Evolutionary conservation across 1,284 basidiomycete genomes (phyloP).

Genomic region (Caloboletus inedulis): DNA sequence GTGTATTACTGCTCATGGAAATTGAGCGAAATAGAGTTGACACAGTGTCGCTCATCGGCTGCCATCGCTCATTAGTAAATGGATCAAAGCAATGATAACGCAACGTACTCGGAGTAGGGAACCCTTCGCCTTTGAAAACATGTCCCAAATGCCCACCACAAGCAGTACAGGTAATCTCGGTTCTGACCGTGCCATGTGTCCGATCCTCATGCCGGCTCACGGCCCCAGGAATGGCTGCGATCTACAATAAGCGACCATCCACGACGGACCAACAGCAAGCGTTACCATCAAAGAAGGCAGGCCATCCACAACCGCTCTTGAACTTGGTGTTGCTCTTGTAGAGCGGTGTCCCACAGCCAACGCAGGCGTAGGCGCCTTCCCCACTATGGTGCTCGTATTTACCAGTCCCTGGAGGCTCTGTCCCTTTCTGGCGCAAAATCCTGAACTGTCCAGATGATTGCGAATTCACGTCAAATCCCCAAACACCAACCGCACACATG

Average conservation of each 20-base stretch:
- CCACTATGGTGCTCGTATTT: conserved; percentile 71
- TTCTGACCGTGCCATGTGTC: conserved; percentile 56
- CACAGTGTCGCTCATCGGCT: conserved; percentile 87
- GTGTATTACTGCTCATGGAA: conserved; percentile 51
- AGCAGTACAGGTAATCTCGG: conserved; percentile 76
- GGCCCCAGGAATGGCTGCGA: conserved; percentile 81
- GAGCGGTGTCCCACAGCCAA: conserved; percentile 66
- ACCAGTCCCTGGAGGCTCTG: conserved; percentile 76
- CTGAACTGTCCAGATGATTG: conserved; percentile 60
- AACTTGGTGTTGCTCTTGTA: conserved; percentile 92
- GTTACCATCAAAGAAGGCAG: conserved; percentile 90
- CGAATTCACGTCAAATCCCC: not conserved
- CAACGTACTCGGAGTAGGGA: conserved; percentile 61
- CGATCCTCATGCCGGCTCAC: conserved; percentile 71
- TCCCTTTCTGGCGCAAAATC: conserved; percentile 84
- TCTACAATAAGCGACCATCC: conserved; percentile 9
- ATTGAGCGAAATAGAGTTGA: conserved; percentile 85
- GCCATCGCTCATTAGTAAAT: conserved; percentile 13
- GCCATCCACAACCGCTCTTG: conserved; percentile 93
- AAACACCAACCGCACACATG: not conserved
- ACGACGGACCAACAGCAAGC: not conserved
- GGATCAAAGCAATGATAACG: conserved; percentile 19
- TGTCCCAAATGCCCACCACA: conserved; percentile 93
- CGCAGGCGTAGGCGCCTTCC: conserved; percentile 72
- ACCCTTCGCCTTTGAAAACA: conserved; percentile 90